A percentile compares a stretch with the other conserved stretches of the same genome.
Evolutionary conservation across 2,329 filamentous ascomycete species (phyloP).

Genomic region (Tolypocladium sp.): DNA sequence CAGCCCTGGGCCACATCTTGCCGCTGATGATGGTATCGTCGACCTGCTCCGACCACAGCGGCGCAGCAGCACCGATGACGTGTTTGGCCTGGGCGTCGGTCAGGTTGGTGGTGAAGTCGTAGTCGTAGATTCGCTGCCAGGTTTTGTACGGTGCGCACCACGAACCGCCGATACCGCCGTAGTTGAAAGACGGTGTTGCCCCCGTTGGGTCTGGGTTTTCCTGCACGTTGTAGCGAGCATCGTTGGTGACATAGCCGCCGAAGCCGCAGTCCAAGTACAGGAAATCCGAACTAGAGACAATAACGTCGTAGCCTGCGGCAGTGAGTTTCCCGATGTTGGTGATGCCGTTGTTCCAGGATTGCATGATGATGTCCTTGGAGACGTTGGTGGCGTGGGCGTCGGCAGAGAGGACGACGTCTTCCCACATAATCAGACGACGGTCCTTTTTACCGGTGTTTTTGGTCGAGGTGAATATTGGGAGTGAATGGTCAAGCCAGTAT

Average conservation of each 20-base stretch:
- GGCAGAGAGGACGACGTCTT: conserved; percentile 36
- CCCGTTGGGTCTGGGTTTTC: conserved; percentile 34
- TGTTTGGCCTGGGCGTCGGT: conserved; percentile 35
- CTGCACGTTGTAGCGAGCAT: conserved; percentile 45
- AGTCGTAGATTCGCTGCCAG: conserved; percentile 52
- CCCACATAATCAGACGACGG: conserved; percentile 49
- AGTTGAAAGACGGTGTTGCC: conserved; percentile 40
- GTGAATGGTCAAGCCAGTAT: conserved; percentile 41
- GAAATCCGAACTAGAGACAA: conserved; percentile 47
- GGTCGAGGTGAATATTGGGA: conserved; percentile 35
- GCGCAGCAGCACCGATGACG: conserved; percentile 40
- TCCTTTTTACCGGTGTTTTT: conserved; percentile 19
- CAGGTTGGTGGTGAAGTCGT: conserved; percentile 42
- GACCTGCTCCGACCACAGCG: conserved; percentile 45
- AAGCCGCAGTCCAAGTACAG: conserved; percentile 48
- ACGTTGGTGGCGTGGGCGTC: conserved; percentile 34
- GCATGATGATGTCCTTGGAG: conserved; percentile 41
- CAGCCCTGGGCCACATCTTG: conserved; percentile 47
- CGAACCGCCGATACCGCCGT: conserved; percentile 40
- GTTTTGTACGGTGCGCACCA: conserved; percentile 52
- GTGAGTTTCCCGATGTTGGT: conserved; percentile 42
- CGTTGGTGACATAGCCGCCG: conserved; percentile 45
- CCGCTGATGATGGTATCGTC: conserved; percentile 40
- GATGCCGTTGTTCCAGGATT: conserved; percentile 45
- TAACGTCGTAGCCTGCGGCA: conserved; percentile 39